phyloP scores from a whole-genome alignment of 306 rosid species.

The Vicia sativa region DNA sequence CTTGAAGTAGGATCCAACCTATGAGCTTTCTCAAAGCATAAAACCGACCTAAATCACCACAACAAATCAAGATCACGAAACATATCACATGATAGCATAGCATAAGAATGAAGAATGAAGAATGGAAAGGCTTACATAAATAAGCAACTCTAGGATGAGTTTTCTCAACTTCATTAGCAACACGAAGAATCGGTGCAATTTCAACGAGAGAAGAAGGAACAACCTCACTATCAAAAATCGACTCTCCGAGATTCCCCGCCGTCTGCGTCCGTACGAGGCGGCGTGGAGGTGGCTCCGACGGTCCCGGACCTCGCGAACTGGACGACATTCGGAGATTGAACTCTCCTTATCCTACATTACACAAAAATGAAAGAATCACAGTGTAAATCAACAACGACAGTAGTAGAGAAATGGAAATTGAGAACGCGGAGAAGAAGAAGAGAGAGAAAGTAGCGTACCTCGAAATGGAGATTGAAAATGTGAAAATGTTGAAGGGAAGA shows the following conservation, averaged over 20 bases:
- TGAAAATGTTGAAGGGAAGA: conserved; percentile 5
- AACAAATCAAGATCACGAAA: conserved; percentile 2
- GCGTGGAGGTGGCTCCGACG: conserved; percentile 68
- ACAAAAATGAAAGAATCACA: background rate
- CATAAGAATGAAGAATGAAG: background rate
- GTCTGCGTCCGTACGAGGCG: conserved; percentile 85
- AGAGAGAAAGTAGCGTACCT: background rate
- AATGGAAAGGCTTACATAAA: conserved; percentile 64
- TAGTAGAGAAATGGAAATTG: too few relatives aligned
- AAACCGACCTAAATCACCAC: conserved; percentile 72
- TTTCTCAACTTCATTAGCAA: conserved; percentile 92
- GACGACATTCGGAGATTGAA: conserved; percentile 54
- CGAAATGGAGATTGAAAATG: background rate
- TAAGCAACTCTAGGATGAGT: conserved; percentile 96
- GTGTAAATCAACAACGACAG: too few relatives aligned
- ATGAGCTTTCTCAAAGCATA: conserved; percentile 98
- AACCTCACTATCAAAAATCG: conserved; percentile 83
- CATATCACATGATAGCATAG: background rate
- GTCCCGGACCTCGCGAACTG: conserved; percentile 59
- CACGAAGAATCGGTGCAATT: conserved; percentile 95
- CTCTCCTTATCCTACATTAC: background rate
- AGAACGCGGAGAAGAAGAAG: background rate
- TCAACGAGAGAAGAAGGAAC: conserved; percentile 91
- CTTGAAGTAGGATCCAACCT: conserved; percentile 95
- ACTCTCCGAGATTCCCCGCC: conserved; percentile 87